Base-by-base conservation (phyloP, 768 basidiomycete species). In the Rhizopogon sp. region DNA sequence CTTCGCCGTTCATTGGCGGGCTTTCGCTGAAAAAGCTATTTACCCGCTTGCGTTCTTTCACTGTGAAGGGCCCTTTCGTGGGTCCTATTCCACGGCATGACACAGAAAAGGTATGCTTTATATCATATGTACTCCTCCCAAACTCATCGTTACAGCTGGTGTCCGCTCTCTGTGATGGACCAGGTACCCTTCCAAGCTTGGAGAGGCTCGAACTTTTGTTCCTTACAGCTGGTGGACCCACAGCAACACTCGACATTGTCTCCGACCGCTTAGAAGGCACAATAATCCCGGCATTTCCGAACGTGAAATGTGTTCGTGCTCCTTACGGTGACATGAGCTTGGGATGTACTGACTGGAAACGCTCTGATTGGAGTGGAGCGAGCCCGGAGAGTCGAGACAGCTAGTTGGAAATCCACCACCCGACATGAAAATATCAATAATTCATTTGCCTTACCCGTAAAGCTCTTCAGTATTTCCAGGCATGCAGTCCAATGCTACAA, bases 141-240 rank as follows among this genome's bases (percentile, higher is more conserved):
- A 3, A 37, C 35, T 49, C 14, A 49, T 49, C 13, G 7, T 11
- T 35, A 14, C 14, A 49, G 47, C 47, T 49, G 13, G 8, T 37
- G 22, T 49, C 47, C 3, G 5, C 9, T 37, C 20, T 49, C 14
- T 49, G 35, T 49, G 47, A 25, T 49, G 47, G 47, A 37, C 35
- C 47, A 16, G 47, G 47, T 16, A 49, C 35, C 22, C 47, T 49
- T 49, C 47, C 47, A 22, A 49, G 35, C 47, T 37, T 49, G 47
- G 20, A 49, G 35, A 22, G 22, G 13, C 33, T 49, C 9, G 14
- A 25, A 3, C 2, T 49, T 49, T 9, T 16, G 13, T 9, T 47
- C 13, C 1, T 8, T 11, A 33, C 46, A 33, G 7, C 5, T 16
- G 8, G 1, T 49, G 20, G 3, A 35, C 14, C 7, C 13, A 35